A percentile compares a stretch with the other conserved stretches of the same genome.
Evolutionary conservation across 2,329 filamentous ascomycete species (phyloP).

Genomic region (Cladosporium oxysporum): DNA sequence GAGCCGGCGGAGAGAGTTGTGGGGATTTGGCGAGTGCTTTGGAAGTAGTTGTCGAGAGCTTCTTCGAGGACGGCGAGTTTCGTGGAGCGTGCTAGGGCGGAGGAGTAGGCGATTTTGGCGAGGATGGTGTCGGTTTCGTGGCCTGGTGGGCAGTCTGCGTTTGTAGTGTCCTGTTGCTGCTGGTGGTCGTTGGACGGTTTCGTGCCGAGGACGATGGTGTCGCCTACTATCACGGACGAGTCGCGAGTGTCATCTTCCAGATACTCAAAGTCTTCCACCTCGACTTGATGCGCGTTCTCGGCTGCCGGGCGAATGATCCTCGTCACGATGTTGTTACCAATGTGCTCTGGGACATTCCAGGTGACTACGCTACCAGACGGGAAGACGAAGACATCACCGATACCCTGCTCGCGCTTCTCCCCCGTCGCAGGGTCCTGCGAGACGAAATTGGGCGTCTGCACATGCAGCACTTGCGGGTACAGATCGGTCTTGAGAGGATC

Average conservation of each 20-base stretch:
- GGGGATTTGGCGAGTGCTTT: constrained; percentile 81
- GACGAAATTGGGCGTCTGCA: constrained; percentile 48
- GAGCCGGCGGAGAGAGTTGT: constrained; percentile 71
- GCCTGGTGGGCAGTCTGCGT: constrained; percentile 7
- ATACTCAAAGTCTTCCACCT: constrained; percentile 90
- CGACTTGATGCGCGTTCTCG: constrained; percentile 72
- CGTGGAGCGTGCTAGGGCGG: constrained; percentile 85
- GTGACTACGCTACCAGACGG: constrained; percentile 91
- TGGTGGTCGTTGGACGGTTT: constrained; percentile 44
- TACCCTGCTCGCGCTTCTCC: constrained; percentile 37
- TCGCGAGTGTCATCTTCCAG: constrained; percentile 72
- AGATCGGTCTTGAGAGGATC: constrained; percentile 64
- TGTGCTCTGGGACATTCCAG: constrained; percentile 80
- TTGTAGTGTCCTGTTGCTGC: background rate
- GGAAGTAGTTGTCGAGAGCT: constrained; percentile 78
- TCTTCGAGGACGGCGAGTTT: constrained; percentile 91
- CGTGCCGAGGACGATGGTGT: constrained; percentile 86
- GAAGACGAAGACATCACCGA: constrained; percentile 90
- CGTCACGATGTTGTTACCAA: constrained; percentile 69
- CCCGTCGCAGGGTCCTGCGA: constrained; percentile 47
- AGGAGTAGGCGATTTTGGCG: constrained; percentile 95
- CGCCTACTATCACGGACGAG: constrained; percentile 76
- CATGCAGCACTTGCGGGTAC: constrained; percentile 66
- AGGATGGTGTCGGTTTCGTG: constrained; percentile 62
- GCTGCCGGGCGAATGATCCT: constrained; percentile 74